Evolutionary conservation across 768 basidiomycete genomes (phyloP).

Genomic region (Mycena sanguinolenta): DNA sequence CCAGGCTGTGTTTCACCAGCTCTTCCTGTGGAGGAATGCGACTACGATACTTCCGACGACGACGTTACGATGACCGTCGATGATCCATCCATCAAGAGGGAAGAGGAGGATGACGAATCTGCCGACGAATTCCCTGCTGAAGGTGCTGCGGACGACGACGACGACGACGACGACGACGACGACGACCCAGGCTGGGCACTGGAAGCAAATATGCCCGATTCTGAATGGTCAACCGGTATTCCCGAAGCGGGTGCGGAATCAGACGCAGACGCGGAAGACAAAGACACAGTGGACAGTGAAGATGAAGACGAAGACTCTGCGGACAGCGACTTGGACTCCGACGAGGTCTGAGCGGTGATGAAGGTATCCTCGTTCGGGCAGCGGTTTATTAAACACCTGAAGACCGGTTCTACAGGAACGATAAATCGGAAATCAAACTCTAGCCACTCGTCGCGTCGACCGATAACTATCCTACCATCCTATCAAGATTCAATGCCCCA

Average conservation of each 20-base stretch:
- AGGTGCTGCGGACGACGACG: too few species aligned
- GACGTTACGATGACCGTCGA: conserved; percentile 16
- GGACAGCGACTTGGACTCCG: conserved; percentile 26
- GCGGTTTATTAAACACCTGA: too few species aligned
- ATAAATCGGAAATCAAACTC: too few species aligned
- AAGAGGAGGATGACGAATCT: conserved; percentile 4
- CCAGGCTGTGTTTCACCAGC: background rate
- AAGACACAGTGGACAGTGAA: too few species aligned
- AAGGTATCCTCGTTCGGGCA: background rate
- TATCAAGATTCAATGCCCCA: too few species aligned
- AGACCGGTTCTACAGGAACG: too few species aligned
- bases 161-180: too few species aligned
- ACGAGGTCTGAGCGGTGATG: conserved; percentile 21
- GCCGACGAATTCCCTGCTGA: too few species aligned
- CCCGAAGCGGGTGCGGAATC: too few species aligned
- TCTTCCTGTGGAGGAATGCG: background rate
- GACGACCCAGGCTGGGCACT: conserved; percentile 26
- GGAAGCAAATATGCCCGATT: conserved; percentile 28
- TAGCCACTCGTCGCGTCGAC: too few species aligned
- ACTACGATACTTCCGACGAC: conserved; percentile 21
- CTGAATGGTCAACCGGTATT: conserved; percentile 3
- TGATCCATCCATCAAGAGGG: background rate
- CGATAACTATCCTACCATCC: too few species aligned
- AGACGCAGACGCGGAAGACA: too few species aligned
- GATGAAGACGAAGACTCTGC: conserved; percentile 22